Evolutionary conservation across 441 rosid genomes (phyloP), one percentile per base, ranked within the genome.

Genomic region (Rhodomyrtus psidioides): DNA sequence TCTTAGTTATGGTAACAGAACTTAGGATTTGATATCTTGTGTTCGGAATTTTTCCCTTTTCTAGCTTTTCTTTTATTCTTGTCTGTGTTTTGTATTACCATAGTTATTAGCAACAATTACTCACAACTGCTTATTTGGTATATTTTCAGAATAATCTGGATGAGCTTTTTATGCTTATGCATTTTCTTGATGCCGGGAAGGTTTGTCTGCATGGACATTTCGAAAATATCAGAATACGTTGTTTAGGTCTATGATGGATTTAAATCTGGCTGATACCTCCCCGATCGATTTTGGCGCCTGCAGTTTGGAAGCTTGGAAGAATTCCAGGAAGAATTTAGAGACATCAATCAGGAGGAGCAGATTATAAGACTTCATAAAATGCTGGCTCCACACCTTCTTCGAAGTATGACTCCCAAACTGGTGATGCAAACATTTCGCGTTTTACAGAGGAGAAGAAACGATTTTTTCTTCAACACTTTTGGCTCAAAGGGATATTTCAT

Each of bases 111-210:
- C 75, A 83, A 53, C 65, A 58, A 83, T 90, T 62, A 87, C 88
- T 89, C 62, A 85, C 88, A 76, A 75, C 59, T 82, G 74, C 83
- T 89, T 84, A 51, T 85, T 58, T 90, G 90, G 81, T 88, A 26
- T 85, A 53, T 90, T 89, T 92, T 88, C 97, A 98, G 99, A 98
- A 98, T 93, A 98, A 98, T 91, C 92, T 98, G 92, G 99, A 96
- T 91, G 99, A 98, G 89, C 99, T 98, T 89, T 96, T 96, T 95
- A 98, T 98, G 98, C 99, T 98, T 83, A 98, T 98, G 99, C 99
- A 98, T 90, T 96, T 98, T 92, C 99, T 98, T 89, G 99, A 98
- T 91, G 98, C 97, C 81, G 99, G 99, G 89, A 98, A 98, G 98
- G 99, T 96, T 88, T 89, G 92, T 90, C 81, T 75, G 51, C 75